Conservation (phyloP, 768 basidiomycete species). For the Macrolepiota fuliginosa region DNA sequence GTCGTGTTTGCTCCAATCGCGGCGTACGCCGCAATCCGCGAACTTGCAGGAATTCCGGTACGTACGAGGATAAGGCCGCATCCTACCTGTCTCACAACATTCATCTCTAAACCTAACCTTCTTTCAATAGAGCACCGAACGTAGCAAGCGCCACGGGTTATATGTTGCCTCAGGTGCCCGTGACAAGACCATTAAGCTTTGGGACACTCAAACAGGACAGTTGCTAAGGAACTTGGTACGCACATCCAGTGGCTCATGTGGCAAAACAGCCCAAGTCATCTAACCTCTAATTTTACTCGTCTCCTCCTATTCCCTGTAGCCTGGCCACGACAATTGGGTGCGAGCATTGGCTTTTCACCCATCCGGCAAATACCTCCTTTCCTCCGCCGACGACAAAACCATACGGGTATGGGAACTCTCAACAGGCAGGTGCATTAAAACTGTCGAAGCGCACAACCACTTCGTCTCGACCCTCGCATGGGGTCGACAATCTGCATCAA, state of each 20-base stretch:
- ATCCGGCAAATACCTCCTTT: slow-evolving; percentile 85
- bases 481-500: slow-evolving; percentile 53
- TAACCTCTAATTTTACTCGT: slow-evolving; percentile 1
- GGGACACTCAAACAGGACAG: slow-evolving; percentile 85
- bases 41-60: slow-evolving; percentile 72
- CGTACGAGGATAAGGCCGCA: slow-evolving; percentile 19
- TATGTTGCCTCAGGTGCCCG: slow-evolving; percentile 83
- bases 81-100: slow-evolving; percentile 4
- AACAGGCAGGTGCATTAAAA: slow-evolving; percentile 83
- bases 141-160: slow-evolving; percentile 45
- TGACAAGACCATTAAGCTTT: slow-evolving; percentile 90
- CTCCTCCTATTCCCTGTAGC: slow-evolving; percentile 29
- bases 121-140: slow-evolving; percentile 46
- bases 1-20: slow-evolving; percentile 76
- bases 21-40: slow-evolving; percentile 75
- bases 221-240: slow-evolving; percentile 72
- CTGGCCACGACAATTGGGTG: slow-evolving; percentile 90
- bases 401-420: slow-evolving; percentile 88
- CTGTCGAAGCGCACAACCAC: slow-evolving; percentile 83
- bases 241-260: slow-evolving; percentile 4
- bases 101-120: background rate
- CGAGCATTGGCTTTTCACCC: slow-evolving; percentile 89
- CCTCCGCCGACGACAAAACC: slow-evolving; percentile 90
- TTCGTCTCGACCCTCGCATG: slow-evolving; percentile 82
- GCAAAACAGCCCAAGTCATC: background rate